Evolutionary conservation across 768 basidiomycete species (phyloP).

Genomic region (Kwoniella mangroviensis): DNA sequence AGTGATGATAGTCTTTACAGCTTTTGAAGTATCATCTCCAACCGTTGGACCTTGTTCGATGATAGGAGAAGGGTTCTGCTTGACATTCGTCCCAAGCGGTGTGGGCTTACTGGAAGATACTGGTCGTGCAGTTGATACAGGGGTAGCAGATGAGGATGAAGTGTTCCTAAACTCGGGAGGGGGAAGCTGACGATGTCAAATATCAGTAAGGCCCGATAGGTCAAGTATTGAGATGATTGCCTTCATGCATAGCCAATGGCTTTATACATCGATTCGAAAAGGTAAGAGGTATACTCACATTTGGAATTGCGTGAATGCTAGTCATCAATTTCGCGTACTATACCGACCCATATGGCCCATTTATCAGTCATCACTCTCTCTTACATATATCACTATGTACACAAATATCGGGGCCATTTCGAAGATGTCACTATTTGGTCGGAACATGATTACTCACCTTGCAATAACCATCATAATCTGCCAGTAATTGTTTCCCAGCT

Average conservation of each 20-base stretch:
- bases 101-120: slow-evolving; percentile 26
- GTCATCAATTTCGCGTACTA: slow-evolving; percentile 84
- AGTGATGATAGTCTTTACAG: slow-evolving; percentile 20
- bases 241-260: too few species aligned
- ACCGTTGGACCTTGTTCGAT: slow-evolving; percentile 21
- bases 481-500: slow-evolving; percentile 83
- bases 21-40: slow-evolving; percentile 22
- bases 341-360: too few species aligned
- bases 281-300: slow-evolving; percentile 59
- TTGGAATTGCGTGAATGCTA: slow-evolving; percentile 85
- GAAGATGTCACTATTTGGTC: background rate
- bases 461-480: slow-evolving; percentile 87
- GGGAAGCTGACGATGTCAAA: slow-evolving; percentile 23
- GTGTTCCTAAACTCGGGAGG: slow-evolving; percentile 25
- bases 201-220: too few species aligned
- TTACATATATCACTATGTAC: too few species aligned
- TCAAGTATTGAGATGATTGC: too few species aligned
- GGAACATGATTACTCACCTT: slow-evolving; percentile 38
- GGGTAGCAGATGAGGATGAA: slow-evolving; percentile 1
- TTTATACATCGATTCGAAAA: background rate
- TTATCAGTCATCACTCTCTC: too few species aligned
- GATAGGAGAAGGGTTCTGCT: slow-evolving; percentile 41
- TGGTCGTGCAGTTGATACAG: slow-evolving; percentile 19
- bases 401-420: too few species aligned
- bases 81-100: slow-evolving; percentile 32